Evolutionary conservation across 73 alveolate species (phyloP), one percentile per base, ranked within the genome.

Genomic region (Paraurostyla sp.): DNA sequence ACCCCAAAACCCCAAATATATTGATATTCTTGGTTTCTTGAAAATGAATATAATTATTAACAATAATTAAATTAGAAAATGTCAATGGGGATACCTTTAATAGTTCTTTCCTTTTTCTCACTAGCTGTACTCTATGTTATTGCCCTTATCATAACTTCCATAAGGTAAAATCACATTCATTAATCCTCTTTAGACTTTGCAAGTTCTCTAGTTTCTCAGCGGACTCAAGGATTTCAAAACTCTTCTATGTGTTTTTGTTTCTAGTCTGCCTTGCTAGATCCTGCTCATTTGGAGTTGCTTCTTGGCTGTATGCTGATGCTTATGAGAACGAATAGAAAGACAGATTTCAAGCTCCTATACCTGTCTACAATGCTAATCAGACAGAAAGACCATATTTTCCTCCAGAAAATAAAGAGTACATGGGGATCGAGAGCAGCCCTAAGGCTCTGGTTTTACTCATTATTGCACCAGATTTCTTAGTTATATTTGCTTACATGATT

Each of bases 51-150:
- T n/a, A 52, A 9, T 52, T 52, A 52, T 52, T 25, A 52, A 52
- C 23, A 52, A 52, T 9, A 18, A 35, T 59, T 27, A 59, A 27
- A 7, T 11, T 13, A 16, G 32, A 65, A 65, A 22, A 32, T 22
- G 46, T 38, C 25, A 18, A 65, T 65, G 82, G 46, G 82, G 25
- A 65, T 65, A 36, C 82, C 82, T 7, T 57, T 81, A 38, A 36
- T 57, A 13, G 82, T 81, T 13, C 23, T 81, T 0, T 56, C 83
- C 20, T 81, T 81, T 45, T 81, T 81, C 91, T 81, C 42, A 32
- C 54, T 81, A n/a, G 49, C 83, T 6, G 30, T 81, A 6, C 71
- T 81, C 69, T 81, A 57, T 43, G 2, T 57, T 32, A 59, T 81
- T 33, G 16, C 82, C 1, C 42, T 81, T 45, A 40, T 57, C 0